phyloP scores from a whole-genome alignment of 164 flowering plant species.

The Malania oleifera region DNA sequence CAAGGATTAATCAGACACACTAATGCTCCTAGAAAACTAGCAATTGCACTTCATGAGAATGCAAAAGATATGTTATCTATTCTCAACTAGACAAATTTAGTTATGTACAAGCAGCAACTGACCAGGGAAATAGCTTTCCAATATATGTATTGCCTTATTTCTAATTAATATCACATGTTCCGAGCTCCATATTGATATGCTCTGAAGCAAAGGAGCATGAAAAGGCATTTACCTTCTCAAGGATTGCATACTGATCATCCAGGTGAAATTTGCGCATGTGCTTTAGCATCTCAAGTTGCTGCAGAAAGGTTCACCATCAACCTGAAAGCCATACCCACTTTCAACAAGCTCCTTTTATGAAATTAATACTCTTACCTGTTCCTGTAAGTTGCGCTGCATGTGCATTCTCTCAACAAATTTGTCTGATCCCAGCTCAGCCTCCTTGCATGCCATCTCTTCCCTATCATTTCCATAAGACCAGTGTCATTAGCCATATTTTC shows the following conservation, averaged over 20 bases:
- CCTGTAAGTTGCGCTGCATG: constrained; percentile 53
- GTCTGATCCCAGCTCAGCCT: constrained; percentile 82
- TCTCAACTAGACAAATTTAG: too few relatives aligned
- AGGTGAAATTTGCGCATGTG: constrained; percentile 69
- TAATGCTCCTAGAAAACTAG: neutral
- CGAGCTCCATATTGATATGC: too few relatives aligned
- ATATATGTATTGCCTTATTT: too few relatives aligned
- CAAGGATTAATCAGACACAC: neutral
- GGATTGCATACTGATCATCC: constrained; percentile 77
- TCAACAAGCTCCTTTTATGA: neutral
- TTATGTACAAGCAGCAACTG: too few relatives aligned
- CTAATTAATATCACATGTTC: too few relatives aligned
- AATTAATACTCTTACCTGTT: constrained; percentile 38
- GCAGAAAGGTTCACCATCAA: constrained; percentile 17
- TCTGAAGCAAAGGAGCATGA: neutral
- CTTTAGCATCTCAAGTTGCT: constrained; percentile 91
- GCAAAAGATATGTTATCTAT: too few relatives aligned
- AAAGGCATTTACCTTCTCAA: constrained; percentile 48
- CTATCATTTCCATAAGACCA: constrained; percentile 28
- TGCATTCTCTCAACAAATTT: constrained; percentile 63
- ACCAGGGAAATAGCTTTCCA: too few relatives aligned
- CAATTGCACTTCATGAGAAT: neutral
- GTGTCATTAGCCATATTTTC: neutral
- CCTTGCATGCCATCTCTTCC: constrained; percentile 94
- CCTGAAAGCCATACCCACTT: neutral